phyloP scores from a whole-genome alignment of 1,284 basidiomycete genomes.

The Cutaneotrichosporon cutaneum region DNA sequence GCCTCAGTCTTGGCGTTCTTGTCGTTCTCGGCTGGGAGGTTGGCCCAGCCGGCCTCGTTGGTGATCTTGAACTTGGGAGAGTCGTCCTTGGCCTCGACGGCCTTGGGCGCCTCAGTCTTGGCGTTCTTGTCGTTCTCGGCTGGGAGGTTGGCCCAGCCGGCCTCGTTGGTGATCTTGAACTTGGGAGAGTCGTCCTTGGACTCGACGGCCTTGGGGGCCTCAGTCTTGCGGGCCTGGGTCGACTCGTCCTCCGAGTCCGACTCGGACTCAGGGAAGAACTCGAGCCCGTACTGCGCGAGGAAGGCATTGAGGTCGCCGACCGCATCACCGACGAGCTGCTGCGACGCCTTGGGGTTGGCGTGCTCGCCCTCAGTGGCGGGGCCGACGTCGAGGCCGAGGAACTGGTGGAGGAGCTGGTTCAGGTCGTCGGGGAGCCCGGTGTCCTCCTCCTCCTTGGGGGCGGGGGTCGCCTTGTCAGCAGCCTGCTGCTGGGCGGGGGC shows the following conservation, averaged over 20 bases:
- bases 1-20: conserved; percentile 7
- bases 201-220: not conserved
- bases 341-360: not conserved
- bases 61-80: not conserved
- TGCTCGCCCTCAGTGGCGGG: conserved; percentile 26
- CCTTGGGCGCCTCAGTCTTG: not conserved
- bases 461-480: not conserved
- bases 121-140: conserved; percentile 11
- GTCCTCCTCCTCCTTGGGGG: conserved; percentile 2
- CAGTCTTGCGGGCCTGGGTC: no score
- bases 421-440: conserved; percentile 35
- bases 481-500: not conserved
- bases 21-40: not conserved
- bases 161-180: conserved; percentile 1
- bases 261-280: conserved; percentile 40
- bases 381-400: conserved; percentile 44
- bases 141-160: not conserved
- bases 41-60: not conserved
- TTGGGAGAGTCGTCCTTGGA: not conserved
- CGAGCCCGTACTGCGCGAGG: conserved; percentile 44
- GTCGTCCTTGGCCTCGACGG: not conserved
- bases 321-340: conserved; percentile 25
- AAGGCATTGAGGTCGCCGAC: conserved; percentile 43
- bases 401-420: conserved; percentile 44
- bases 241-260: conserved; percentile 15